Evolutionary conservation across 805 yeast genomes (phyloP), one percentile per base, ranked within the genome.

Genomic region (Hanseniaspora mollemarum): DNA sequence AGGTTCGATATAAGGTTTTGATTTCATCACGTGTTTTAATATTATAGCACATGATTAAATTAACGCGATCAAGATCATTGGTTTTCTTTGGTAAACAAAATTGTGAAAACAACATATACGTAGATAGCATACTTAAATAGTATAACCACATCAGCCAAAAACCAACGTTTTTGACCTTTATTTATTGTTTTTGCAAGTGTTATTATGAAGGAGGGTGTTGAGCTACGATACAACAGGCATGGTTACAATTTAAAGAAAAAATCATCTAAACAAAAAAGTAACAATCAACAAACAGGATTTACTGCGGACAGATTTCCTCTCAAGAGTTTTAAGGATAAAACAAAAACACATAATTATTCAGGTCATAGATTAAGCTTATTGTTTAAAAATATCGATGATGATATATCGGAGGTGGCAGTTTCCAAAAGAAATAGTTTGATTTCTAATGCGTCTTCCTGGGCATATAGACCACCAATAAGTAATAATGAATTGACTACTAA

Each of bases 381-480:
- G 8, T 38, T 46, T 26, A 46, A 46, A 19, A 16, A 32, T 21
- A 38, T 46, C 31, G 50, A 46, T 19, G 50, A 46, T 25, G 38
- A 46, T 26, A 46, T 46, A 9, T 46, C 50, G 0, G 50, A 46
- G 15, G 38, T 19, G 5, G 13, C 32, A 9, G 29, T 28, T 5
- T 46, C 50, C 9, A 46, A 46, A 31, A 38, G 50, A 46, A 46
- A 46, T 25, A 46, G 50, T 46, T 46, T 46, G 18, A 37, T 46
- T 18, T 46, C 50, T 4, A 33, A 29, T 9, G 31, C 38, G 26
- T 46, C 50, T 21, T 46, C 37, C 4, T 28, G 32, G n/a, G 32
- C 22, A 3, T 18, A 22, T 13, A n/a, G 18, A 21, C 24, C 22
- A 12, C 24, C 8, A 3, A 15, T 19, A 22, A 10, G 6, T 2